Conservation (phyloP, 1,284 basidiomycete species). For the Naganishia liquefaciens region DNA sequence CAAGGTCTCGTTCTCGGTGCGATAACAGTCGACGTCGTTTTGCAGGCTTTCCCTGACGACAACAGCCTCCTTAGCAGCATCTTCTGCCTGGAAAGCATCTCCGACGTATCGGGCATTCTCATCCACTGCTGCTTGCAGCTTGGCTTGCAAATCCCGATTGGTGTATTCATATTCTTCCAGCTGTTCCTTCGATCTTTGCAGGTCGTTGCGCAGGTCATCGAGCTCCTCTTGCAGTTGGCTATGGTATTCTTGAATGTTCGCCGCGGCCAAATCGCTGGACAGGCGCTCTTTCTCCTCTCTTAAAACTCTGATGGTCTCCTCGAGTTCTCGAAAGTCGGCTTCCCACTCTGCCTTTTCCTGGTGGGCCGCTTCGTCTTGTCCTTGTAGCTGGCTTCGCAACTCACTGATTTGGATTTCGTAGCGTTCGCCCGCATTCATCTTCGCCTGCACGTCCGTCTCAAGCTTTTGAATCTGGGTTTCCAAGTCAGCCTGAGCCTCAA, state of each 20-base stretch:
- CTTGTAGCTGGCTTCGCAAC: constrained; percentile 22
- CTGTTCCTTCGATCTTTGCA: constrained; percentile 24
- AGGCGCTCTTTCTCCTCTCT: constrained; percentile 12
- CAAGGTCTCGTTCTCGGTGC: not conserved
- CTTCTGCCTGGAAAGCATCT: constrained; percentile 27
- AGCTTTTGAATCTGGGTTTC: constrained; percentile 27
- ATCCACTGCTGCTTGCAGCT: constrained; percentile 3
- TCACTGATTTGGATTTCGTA: constrained; percentile 29
- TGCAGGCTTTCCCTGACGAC: not conserved
- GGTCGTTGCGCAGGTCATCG: constrained; percentile 16
- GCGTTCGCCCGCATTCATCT: not conserved
- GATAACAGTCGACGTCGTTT: constrained; percentile 9
- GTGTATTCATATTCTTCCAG: constrained; percentile 24
- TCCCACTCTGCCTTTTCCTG: constrained; percentile 29
- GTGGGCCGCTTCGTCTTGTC: constrained; percentile 8
- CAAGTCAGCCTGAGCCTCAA: constrained; percentile 5
- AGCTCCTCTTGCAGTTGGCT: constrained; percentile 16
- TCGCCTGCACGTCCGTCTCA: constrained; percentile 29
- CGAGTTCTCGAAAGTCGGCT: constrained; percentile 27
- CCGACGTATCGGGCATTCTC: constrained; percentile 20
- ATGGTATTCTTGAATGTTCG: not conserved
- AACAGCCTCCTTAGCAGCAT: constrained; percentile 11
- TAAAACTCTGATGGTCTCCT: constrained; percentile 27
- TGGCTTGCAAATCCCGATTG: constrained; percentile 24
- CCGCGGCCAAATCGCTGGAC: not conserved